Evolutionary conservation across 352 stramenopile species (phyloP).

Genomic region (Globisporangium barbulae): DNA sequence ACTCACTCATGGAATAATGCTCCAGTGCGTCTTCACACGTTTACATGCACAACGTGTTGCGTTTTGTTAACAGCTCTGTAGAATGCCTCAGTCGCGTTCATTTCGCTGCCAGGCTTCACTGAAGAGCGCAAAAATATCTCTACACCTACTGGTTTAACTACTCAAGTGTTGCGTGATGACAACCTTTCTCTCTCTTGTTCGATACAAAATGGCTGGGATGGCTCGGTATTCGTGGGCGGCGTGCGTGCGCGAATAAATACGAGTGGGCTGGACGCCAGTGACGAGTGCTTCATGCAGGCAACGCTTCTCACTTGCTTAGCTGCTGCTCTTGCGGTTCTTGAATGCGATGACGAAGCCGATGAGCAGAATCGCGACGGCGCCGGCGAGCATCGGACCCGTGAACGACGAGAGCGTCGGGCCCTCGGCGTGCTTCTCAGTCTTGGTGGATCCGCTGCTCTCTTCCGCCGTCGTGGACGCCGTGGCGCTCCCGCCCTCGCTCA

Average conservation of each 20-base stretch:
- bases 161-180: not conserved
- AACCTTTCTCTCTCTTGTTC: not conserved
- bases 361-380: conserved; percentile 49
- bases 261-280: not conserved
- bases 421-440: conserved; percentile 12
- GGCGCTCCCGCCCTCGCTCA: not conserved
- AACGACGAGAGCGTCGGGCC: conserved; percentile 31
- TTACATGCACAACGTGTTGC: no score
- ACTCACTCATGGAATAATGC: no score
- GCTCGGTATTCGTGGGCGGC: not conserved
- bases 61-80: no score
- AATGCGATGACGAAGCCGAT: conserved; percentile 59
- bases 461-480: conserved; percentile 4
- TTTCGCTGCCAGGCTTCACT: no score
- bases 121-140: no score
- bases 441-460: not conserved
- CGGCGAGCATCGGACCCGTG: conserved; percentile 36
- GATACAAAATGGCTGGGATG: not conserved
- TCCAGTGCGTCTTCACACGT: no score
- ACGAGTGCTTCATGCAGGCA: no score
- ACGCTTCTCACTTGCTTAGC: not conserved
- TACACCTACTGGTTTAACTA: not conserved
- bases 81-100: no score
- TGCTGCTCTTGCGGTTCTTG: conserved; percentile 27
- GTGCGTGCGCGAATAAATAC: conserved; percentile 1